Evolutionary conservation across 768 basidiomycete species (phyloP), one percentile per base, ranked within the genome.

Genomic region (Punctularia strigosozonata): DNA sequence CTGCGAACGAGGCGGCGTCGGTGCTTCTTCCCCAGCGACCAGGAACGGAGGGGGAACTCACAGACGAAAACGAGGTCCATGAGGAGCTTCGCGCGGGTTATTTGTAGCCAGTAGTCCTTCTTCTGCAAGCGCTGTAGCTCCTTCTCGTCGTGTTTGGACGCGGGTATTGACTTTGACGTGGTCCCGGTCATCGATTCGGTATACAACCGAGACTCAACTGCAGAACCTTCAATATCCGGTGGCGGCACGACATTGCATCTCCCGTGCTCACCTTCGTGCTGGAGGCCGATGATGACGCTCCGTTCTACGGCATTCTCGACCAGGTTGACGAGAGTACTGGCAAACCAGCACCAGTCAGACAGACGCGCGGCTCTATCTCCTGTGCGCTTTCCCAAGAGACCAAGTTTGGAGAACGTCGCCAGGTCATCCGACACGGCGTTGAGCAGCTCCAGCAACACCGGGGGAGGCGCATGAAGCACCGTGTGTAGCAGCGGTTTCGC

Each of bases 61-160:
- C 86, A 87, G 53, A 88, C 87, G 59, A 89, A 90, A 50, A 87
- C 74, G 44, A 90, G 61, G 56, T 90, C 87, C 84, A 88, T 85
- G 31, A 71, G 50, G 43, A 90, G 62, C 63, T 90, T 90, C 40
- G 66, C 62, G 42, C 80, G 63, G 19, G 78, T 69, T 36, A 83
- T 56, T 47, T 74, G 74, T 34, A 89, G 61, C 86, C 86, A 89
- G 50, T 80, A 77, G 48, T 74, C 75, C 57, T 86, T 78, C 46
- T 71, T 68, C 53, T 72, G 70, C 25, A 91, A 68, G 31, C 80
- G 62, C 36, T 61, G 53, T 33, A 87, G 63, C 55, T 88, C 85
- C 56, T 69, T 77, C 48, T 80, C 75, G 51, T 87, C 82, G 3
- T 73, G 44, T 57, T 75, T 77, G 39, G 60, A 52, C 40, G 62